Evolutionary conservation across 1,139 yeast species (phyloP), one percentile per base, ranked within the genome.

Genomic region (Candida sojae): DNA sequence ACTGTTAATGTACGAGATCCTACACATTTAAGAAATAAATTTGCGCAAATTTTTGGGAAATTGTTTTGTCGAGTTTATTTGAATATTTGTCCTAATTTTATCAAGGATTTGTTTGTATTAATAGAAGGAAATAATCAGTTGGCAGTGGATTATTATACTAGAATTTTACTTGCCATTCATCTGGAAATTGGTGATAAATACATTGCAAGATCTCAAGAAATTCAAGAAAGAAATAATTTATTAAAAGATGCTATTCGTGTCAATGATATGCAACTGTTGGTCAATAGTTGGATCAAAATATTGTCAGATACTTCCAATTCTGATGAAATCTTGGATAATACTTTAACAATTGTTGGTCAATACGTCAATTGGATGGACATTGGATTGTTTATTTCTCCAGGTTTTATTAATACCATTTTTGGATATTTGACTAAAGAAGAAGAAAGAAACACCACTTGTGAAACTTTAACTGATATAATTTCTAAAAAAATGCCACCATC

Each of bases 351-450:
- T 48, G 80, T 93, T 48, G 98, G 97, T 6, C 83, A 84, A 23
- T 95, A 88, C 77, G 88, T 91, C 29, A 86, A 92, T 30, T 95
- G 99, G 99, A 90, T 93, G 67, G 99, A 95, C 61, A 88, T 93
- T 53, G 76, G 84, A 30, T 72, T 93, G 53, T 85, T 95, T 51
- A 81, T 92, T 33, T 83, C 84, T 45, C 80, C 84, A 21, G 81
- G 82, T 39, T 86, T 83, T 59, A 76, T 91, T 57, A 73, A 76
- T 44, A 65, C 82, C 44, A 78, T 95, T 40, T 84, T 85, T 57
- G 82, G 79, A 50, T 86, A 81, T 59, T 74, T 92, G 54, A 79
- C 76, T 38, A 71, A 69, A 50, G 60, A 61, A 29, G 71, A 75
- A 39, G 48, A 48, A 47, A 79, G 87, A 54, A 73, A 80, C 43